Evolutionary conservation across 805 yeast species (phyloP).

Genomic region (Kodamaea restingae): DNA sequence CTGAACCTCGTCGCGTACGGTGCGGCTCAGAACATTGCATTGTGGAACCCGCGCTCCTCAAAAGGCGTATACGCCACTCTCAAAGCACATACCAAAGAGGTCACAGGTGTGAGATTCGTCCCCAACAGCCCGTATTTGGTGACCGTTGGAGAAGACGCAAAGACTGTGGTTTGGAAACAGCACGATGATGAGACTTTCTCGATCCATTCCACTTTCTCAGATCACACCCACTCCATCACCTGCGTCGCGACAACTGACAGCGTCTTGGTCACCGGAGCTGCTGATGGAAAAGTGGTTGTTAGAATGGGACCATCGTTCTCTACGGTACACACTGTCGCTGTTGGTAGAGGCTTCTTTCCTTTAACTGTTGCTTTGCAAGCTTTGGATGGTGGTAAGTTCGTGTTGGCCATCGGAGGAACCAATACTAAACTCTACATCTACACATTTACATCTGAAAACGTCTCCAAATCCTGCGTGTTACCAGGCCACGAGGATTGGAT

Average conservation of each 20-base stretch:
- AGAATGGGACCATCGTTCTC: slow-evolving; percentile 40
- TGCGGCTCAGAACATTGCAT: slow-evolving; percentile 60
- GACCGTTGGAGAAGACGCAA: slow-evolving; percentile 66
- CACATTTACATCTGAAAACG: slow-evolving; percentile 34
- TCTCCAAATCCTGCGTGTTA: slow-evolving; percentile 46
- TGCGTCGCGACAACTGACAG: slow-evolving; percentile 43
- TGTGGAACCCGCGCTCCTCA: slow-evolving; percentile 58
- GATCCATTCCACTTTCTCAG: slow-evolving; percentile 28
- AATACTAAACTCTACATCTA: slow-evolving; percentile 51
- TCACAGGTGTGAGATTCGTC: slow-evolving; percentile 60
- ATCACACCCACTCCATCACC: slow-evolving; percentile 52
- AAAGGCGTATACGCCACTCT: slow-evolving; percentile 53
- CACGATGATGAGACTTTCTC: slow-evolving; percentile 17
- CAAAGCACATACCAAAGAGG: slow-evolving; percentile 56
- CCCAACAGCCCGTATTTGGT: slow-evolving; percentile 45
- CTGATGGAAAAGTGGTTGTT: slow-evolving; percentile 53
- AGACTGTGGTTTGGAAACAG: slow-evolving; percentile 55
- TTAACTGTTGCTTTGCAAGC: slow-evolving; percentile 31
- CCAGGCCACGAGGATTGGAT: slow-evolving; percentile 98
- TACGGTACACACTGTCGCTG: slow-evolving; percentile 22
- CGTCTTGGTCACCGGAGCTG: slow-evolving; percentile 56
- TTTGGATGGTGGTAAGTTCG: slow-evolving; percentile 29
- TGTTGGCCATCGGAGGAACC: slow-evolving; percentile 75
- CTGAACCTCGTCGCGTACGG: slow-evolving; percentile 60
- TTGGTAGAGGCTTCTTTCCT: slow-evolving; percentile 50